Base-by-base conservation (phyloP, 768 basidiomycete species). In the Suillus luteus region DNA sequence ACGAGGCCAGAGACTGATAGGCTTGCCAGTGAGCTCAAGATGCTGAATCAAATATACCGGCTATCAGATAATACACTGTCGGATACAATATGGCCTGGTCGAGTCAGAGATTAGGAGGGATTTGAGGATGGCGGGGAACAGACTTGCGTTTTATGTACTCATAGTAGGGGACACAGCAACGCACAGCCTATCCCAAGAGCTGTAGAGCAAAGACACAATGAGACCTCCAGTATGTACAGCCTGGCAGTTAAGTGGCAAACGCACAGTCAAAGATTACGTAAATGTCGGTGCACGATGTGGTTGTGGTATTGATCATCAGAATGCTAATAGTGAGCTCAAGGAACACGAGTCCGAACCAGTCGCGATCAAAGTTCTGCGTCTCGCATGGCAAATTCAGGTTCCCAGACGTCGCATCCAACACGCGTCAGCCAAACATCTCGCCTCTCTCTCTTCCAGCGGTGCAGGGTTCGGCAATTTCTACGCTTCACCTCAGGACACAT, bases 331-430 rank as follows among this genome's bases (percentile, higher is more conserved):
- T 37, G 54, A 37, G 35, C 38, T 9, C 14, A 24, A 38, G 31
- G 8, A 24, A 15, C 24, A 15, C 2, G 22, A 10, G 38, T 57
- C 17, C 41, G 10, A 43, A 41, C 17, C 6, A 17, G 40, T 41
- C 24, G 57, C 17, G 38, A 27, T 58, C 57, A 58, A 41, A n/a
- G 17, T 11, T 11, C 17, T 19, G 24, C 11, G 10, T n/a, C 6
- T 19, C 27, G 17, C 24, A 12, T 5, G 27, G 38, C 17, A 27
- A 62, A 38, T 17, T 24, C 61, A 33, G 69, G 74, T 62, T 85
- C 83, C 68, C 79, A 84, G 51, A 70, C 66, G 60, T 80, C 75
- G 65, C 85, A 86, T 27, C 79, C 78, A 22, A 87, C 79, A 51
- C 64, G 69, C 59, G 76, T 74, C 58, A 86, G 67, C 85, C 85